Base-by-base conservation (phyloP, 2,329 filamentous ascomycete species). In the Cladosporium sp. region DNA sequence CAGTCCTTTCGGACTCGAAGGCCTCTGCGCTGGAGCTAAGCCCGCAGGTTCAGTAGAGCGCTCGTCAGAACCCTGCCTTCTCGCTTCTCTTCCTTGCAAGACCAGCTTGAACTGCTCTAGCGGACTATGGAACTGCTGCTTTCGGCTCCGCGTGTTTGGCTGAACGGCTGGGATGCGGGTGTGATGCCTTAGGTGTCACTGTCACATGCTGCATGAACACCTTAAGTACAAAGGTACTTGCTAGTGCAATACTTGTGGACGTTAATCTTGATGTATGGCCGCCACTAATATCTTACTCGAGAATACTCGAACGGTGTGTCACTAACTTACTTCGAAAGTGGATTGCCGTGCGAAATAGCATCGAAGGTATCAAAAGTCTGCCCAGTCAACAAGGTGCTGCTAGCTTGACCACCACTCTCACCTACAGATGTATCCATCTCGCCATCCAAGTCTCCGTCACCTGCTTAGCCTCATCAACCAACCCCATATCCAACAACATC, bases 401-500 rank as follows among this genome's bases (percentile, higher is more conserved):
- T 40, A 18, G 6, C 14, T 40, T 40, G 14, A 8, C 18, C n/a
- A 44, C 37, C 14, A 40, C 18, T 40, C 16, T 18, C 37, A n/a
- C 50, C 31, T n/a, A 55, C 52, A 55, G 11, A 55, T 21, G 18
- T 62, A 89, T 88, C 88, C 88, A 90, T 65, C 88, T 80, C 1
- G 85, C 88, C 87, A 90, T 89, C 88, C 88, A 91, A 67, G 85
- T 85, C 35, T 86, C 79, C 1, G 86, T 85, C 21, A 88, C 80
- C 37, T 81, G 76, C 78, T 91, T 91, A 0, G 88, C 89, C 77
- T 91, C 89, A 73, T 91, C 89, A 0, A 91, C 88, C 53, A 91
- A 74, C 0, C 89, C 89, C 72, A 90, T 77, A 75, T 84, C 84
- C 21, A 90, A 78, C 74, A 91, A 76, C 67, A 91, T 69, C 76